A percentile compares a stretch with the other conserved stretches of the same genome.
phyloP scores from a whole-genome alignment of 805 yeast genomes.

The Dipodascus geniculatus region DNA sequence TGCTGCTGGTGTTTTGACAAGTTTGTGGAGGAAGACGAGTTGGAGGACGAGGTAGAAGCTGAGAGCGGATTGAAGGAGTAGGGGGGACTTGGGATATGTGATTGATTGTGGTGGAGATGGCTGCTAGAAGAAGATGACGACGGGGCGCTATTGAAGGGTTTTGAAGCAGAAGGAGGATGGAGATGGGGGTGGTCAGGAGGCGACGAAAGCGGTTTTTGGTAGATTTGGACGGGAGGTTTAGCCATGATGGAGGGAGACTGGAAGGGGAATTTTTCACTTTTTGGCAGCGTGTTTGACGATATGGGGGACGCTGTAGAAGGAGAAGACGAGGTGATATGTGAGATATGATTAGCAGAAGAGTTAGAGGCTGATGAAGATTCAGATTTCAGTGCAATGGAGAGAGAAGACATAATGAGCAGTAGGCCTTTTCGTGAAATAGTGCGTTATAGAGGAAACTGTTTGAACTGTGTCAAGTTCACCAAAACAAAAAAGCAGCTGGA shows the following conservation, averaged over 20 bases:
- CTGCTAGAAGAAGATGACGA: background rate
- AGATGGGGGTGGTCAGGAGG: background rate
- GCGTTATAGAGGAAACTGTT: no score
- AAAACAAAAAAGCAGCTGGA: no score
- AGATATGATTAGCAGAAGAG: no score
- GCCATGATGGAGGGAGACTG: background rate
- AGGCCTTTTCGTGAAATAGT: no score
- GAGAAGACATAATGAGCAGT: background rate
- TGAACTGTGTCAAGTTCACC: no score
- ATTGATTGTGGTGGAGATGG: background rate
- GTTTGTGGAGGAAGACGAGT: background rate
- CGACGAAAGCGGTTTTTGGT: constrained; percentile 5
- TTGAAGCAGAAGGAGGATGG: background rate
- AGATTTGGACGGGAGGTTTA: constrained; percentile 8
- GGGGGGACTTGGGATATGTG: background rate
- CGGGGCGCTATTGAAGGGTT: background rate
- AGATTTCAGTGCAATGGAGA: background rate
- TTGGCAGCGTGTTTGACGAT: background rate
- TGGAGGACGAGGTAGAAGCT: background rate
- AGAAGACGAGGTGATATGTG: background rate
- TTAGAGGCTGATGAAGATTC: no score
- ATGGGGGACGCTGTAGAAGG: background rate
- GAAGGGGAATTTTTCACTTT: background rate
- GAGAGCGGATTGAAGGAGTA: background rate
- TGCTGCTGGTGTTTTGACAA: background rate